These are phyloP conservation scores for Pythium utonaiense DNA, from an alignment of 352 stramenopile species.

Conservation along the genomic window DNA sequence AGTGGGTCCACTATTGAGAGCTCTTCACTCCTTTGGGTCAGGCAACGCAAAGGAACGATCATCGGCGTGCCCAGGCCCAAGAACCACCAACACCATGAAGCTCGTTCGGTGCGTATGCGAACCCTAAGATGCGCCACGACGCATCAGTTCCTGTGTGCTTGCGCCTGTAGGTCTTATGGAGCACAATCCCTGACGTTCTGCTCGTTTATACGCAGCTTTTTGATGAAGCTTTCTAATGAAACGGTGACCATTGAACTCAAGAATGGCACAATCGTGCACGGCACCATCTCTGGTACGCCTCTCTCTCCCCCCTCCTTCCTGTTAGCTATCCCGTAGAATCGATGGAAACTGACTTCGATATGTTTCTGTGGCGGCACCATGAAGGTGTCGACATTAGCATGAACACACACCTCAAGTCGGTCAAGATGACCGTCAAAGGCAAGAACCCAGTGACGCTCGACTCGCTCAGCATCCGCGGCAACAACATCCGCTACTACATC, in stretches of 20 bases:
- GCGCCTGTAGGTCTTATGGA: no score
- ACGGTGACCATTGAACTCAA: conserved; percentile 99
- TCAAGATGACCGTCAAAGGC: conserved; percentile 96
- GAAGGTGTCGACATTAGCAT: conserved; percentile 98
- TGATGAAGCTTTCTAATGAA: conserved; percentile 99
- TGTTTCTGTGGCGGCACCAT: no score
- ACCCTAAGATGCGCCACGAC: not conserved
- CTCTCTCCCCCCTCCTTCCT: not conserved
- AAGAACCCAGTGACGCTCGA: conserved; percentile 98
- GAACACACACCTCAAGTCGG: conserved; percentile 99
- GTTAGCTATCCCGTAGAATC: no score
- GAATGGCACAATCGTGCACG: conserved; percentile 99
- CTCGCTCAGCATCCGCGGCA: conserved; percentile 97
- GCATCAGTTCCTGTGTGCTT: no score
- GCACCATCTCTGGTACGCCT: conserved; percentile 95
- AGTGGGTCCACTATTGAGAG: not conserved
- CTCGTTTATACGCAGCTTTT: conserved; percentile 66
- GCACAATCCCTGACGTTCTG: not conserved
- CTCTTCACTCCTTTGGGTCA: not conserved
- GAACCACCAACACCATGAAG: conserved; percentile 34
- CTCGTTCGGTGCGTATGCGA: conserved; percentile 30
- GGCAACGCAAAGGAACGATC: not conserved
- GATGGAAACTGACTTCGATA: no score
- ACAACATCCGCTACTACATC: conserved; percentile 97
- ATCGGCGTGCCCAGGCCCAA: not conserved